These are phyloP conservation scores for Pezizomycotina sp. DNA, from an alignment of 2,329 filamentous ascomycete genomes.

Conservation along the genomic window DNA sequence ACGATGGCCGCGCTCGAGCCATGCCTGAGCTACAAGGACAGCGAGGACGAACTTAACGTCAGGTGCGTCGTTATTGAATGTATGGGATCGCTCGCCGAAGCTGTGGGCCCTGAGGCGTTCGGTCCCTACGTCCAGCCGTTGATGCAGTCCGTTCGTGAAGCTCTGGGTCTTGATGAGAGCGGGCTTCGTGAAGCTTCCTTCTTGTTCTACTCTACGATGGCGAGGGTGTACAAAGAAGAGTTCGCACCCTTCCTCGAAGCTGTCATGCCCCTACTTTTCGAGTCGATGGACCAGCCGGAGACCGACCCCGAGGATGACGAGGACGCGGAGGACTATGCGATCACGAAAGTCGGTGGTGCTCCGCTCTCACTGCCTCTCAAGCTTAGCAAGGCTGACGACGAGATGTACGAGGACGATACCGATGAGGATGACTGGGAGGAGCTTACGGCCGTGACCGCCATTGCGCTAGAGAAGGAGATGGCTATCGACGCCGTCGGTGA, in stretches of 20 bases:
- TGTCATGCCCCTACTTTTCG: conserved; percentile 63
- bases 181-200: conserved; percentile 91
- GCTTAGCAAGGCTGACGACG: conserved; percentile 40
- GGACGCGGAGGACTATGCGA: conserved; percentile 54
- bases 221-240: conserved; percentile 78
- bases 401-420: conserved; percentile 50
- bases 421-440: conserved; percentile 75
- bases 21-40: conserved; percentile 73
- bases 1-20: conserved; percentile 79
- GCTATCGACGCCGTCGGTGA: conserved; percentile 90
- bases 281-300: conserved; percentile 79
- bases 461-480: conserved; percentile 93
- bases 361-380: conserved; percentile 30
- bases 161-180: conserved; percentile 71
- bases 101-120: conserved; percentile 73
- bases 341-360: conserved; percentile 34
- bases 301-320: conserved; percentile 61
- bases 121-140: conserved; percentile 79
- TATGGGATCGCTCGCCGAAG: conserved; percentile 78
- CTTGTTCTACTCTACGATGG: conserved; percentile 86
- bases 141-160: conserved; percentile 86
- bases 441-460: conserved; percentile 65
- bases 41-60: conserved; percentile 75
- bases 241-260: conserved; percentile 64
- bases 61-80: conserved; percentile 81